These are phyloP conservation scores for Wallacemonas sp. DNA, from an alignment of 208 protist genomes.

Conservation along the genomic window DNA sequence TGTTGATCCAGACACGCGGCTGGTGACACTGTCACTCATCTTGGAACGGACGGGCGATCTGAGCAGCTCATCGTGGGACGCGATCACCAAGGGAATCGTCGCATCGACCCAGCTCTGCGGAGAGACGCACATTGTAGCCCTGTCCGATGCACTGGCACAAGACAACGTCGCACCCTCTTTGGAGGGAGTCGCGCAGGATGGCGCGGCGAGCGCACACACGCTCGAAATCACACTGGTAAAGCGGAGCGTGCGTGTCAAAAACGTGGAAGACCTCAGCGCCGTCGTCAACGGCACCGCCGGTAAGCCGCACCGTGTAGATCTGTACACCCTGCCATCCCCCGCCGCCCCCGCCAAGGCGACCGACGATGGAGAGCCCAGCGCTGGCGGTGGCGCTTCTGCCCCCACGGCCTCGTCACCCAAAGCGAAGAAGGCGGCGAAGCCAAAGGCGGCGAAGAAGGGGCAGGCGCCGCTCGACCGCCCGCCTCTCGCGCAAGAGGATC, in stretches of 20 bases:
- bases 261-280: neutral
- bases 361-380: neutral
- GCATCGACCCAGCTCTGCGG: slow-evolving; percentile 1
- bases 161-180: neutral
- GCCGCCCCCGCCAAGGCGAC: neutral
- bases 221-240: neutral
- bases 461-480: neutral
- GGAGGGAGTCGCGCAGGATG: neutral
- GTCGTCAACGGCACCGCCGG: slow-evolving; percentile 2
- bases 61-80: slow-evolving; percentile 4
- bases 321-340: neutral
- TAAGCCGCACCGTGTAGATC: slow-evolving; percentile 7
- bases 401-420: neutral
- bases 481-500: neutral
- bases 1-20: neutral
- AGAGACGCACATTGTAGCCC: neutral
- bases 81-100: neutral
- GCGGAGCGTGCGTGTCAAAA: neutral
- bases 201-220: neutral
- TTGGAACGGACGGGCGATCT: neutral
- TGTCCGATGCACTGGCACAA: neutral
- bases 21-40: slow-evolving; percentile 14
- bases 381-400: neutral
- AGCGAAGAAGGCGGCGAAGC: slow-evolving; percentile 9
- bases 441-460: slow-evolving; percentile 11